These are phyloP conservation scores for Emericellopsis terricola DNA, from an alignment of 495 filamentous ascomycete genomes.

Conservation along the genomic window DNA sequence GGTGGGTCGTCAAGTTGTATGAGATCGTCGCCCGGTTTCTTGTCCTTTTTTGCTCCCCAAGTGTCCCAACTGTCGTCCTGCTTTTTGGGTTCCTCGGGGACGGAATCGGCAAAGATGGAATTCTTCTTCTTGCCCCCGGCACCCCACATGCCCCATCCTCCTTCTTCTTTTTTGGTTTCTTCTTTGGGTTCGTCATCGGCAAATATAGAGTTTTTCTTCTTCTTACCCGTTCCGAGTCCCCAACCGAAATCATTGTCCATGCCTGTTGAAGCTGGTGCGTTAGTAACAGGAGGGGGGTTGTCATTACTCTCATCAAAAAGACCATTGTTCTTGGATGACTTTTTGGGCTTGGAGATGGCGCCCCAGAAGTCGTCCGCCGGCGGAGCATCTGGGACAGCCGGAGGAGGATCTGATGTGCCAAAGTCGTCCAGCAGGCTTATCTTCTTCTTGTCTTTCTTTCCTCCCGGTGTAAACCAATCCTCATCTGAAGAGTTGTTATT, in stretches of 20 bases:
- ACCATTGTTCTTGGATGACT: slow-evolving; percentile 12
- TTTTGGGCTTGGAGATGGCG: slow-evolving; percentile 8
- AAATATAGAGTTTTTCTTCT: slow-evolving; percentile 11
- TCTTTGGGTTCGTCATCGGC: slow-evolving; percentile 7
- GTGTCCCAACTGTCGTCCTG: slow-evolving; percentile 11
- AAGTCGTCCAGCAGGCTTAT: neutral
- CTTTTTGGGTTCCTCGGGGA: slow-evolving; percentile 2
- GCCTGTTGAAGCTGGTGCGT: neutral
- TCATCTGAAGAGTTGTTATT: slow-evolving; percentile 7
- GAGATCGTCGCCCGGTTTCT: slow-evolving; percentile 13
- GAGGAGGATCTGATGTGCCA: neutral
- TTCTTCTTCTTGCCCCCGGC: slow-evolving; percentile 2
- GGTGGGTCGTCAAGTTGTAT: slow-evolving; percentile 11
- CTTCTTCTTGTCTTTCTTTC: slow-evolving; percentile 4
- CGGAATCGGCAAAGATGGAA: slow-evolving; percentile 1
- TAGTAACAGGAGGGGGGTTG: neutral
- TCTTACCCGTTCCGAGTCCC: slow-evolving; percentile 10
- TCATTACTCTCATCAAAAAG: slow-evolving; percentile 1
- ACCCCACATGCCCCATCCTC: slow-evolving; percentile 3
- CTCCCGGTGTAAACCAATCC: neutral
- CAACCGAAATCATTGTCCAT: slow-evolving; percentile 6
- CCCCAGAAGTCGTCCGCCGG: slow-evolving; percentile 10
- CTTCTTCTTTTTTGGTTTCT: slow-evolving; percentile 2
- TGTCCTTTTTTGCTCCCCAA: slow-evolving; percentile 14
- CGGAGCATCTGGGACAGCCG: neutral